A percentile compares a stretch with the other conserved stretches of the same genome.
These are phyloP conservation scores for Davidsoniella eucalypti DNA, from an alignment of 2,329 filamentous ascomycete species.

Conservation along the genomic window DNA sequence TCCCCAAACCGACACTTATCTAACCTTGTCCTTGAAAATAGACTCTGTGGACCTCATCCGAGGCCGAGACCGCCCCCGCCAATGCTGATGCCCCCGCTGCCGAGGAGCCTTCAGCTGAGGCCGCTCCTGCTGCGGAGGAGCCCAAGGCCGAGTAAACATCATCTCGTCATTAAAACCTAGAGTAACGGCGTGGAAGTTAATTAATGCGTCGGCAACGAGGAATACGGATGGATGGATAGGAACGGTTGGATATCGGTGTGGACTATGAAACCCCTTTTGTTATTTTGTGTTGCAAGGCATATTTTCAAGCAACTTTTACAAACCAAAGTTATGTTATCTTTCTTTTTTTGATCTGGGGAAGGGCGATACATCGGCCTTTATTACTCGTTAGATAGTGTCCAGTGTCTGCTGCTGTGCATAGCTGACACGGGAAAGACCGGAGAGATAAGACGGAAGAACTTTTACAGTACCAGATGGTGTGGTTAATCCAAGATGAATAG, in stretches of 20 bases:
- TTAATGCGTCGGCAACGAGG: constrained; percentile 15
- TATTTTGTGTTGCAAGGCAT: constrained; percentile 6
- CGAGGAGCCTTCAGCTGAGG: constrained; percentile 36
- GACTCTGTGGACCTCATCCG: constrained; percentile 98
- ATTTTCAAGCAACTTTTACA: constrained; percentile 5
- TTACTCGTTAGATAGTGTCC: background rate
- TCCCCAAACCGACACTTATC: constrained; percentile 12
- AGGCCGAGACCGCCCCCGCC: constrained; percentile 59
- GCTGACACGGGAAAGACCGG: background rate
- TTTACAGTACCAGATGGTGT: background rate
- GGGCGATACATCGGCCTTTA: background rate
- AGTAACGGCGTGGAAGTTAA: constrained; percentile 19
- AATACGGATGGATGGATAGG: constrained; percentile 6
- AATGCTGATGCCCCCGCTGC: constrained; percentile 29
- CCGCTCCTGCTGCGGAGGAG: constrained; percentile 42
- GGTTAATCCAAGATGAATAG: too few species aligned
- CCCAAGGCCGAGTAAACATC: constrained; percentile 47
- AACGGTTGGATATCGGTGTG: constrained; percentile 5
- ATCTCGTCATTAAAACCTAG: constrained; percentile 24
- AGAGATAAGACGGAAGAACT: too few species aligned
- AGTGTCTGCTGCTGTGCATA: background rate
- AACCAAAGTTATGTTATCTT: constrained; percentile 9
- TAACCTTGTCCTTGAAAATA: constrained; percentile 25
- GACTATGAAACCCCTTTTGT: constrained; percentile 8
- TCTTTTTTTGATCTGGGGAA: constrained; percentile 5